Base-by-base conservation (phyloP, 768 basidiomycete species). In the Paxillus involutus region DNA sequence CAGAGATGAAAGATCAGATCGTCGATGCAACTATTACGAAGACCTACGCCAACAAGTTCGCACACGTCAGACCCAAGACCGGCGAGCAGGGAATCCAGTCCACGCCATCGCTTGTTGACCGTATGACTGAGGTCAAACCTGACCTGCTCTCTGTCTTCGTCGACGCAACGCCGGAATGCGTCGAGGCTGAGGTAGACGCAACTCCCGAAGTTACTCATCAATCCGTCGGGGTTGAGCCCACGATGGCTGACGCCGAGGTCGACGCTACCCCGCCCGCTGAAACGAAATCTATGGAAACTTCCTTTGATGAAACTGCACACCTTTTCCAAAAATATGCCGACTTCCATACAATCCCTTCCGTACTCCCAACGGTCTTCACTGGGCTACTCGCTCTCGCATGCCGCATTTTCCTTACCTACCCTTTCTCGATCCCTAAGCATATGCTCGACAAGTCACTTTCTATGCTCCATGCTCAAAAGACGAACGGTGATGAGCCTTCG, bases 1-100 rank as follows among this genome's bases (percentile, higher is more conserved):
- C 69, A 39, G 55, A 51, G 50, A 60, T 58, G 41, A 60, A 58
- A 53, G 76, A 81, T 36, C 76, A 76, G 64, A 71, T 65, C 32
- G 71, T 89, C 40, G 83, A 85, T 46, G 85, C 84, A 17, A 78
- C 77, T 7, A 76, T 79, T 26, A 68, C 63, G 37, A 72, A 72
- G 53, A 56, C 63, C 19, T 73, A 70, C 17, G 67, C 69, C 17
- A 73, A 80, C 52, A 67, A 73, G 26, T 76, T 69, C 46, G 71
- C 79, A 36, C 71, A 74, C 24, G 80, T 72, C 26, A 64, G 62
- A 46, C 78, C 77, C 37, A 66, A 70, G 52, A 71, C 63, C 9
- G 54, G 50, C 4, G 72, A 76, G 50, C 63, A 63, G 4, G 65
- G 65, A 3, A 68, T 72, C 51, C 80, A 81, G 63, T 72, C 66